These are phyloP conservation scores for Cylindrodendrum hubeiense DNA, from an alignment of 2,329 filamentous ascomycete species.

Conservation along the genomic window DNA sequence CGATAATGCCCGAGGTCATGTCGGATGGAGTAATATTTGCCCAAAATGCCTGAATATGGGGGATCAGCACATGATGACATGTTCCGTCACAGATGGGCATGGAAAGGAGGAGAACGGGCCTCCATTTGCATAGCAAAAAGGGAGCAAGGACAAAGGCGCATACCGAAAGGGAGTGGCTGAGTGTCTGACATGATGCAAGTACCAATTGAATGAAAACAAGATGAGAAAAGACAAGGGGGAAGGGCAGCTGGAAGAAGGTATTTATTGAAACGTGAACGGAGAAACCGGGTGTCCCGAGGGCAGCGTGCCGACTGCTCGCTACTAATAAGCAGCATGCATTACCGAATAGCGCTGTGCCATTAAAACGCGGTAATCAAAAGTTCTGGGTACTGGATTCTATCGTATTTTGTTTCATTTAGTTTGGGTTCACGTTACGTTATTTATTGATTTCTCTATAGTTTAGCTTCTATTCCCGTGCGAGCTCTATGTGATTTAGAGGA, in stretches of 20 bases:
- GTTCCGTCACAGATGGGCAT: not conserved
- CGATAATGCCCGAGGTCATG: slow-evolving; percentile 21
- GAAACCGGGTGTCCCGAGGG: not conserved
- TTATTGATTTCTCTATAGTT: too few relatives aligned
- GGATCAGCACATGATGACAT: not conserved
- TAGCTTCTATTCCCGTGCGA: too few relatives aligned
- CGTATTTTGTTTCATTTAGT: too few relatives aligned
- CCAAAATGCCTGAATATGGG: slow-evolving; percentile 6
- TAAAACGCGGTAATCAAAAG: too few relatives aligned
- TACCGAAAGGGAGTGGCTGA: not conserved
- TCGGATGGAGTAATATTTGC: slow-evolving; percentile 19
- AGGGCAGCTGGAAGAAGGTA: not conserved
- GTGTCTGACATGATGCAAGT: not conserved
- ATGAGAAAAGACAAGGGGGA: not conserved
- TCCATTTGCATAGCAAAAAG: not conserved
- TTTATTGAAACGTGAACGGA: not conserved
- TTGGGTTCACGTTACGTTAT: too few relatives aligned
- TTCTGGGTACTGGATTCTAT: too few relatives aligned
- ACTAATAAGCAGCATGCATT: too few relatives aligned
- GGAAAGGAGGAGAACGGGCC: not conserved
- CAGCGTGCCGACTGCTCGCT: too few relatives aligned
- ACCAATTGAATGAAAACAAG: not conserved
- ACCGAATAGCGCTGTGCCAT: not conserved
- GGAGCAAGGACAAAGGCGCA: not conserved
- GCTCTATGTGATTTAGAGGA: too few relatives aligned